Conservation (phyloP, 805 yeast genomes). For the Suhomyces canberraensis region DNA sequence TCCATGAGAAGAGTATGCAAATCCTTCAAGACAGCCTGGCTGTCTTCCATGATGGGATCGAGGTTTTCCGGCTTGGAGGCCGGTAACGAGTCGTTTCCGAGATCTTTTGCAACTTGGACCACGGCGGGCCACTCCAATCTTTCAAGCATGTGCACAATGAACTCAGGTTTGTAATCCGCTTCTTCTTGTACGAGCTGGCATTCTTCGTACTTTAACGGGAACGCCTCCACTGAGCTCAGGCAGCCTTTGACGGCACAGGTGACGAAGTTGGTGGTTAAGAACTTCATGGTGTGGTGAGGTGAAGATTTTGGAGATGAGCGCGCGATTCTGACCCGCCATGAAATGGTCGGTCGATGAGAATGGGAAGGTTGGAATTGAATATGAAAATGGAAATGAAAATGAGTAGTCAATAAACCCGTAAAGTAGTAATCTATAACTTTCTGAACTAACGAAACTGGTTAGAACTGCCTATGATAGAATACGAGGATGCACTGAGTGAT, state of each 20-base stretch:
- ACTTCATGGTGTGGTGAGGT: slow-evolving; percentile 62
- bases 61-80: slow-evolving; percentile 55
- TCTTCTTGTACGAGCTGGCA: slow-evolving; percentile 75
- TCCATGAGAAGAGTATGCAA: slow-evolving; percentile 77
- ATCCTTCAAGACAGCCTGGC: slow-evolving; percentile 59
- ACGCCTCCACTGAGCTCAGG: slow-evolving; percentile 67
- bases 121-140: slow-evolving; percentile 89
- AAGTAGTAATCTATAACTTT: too few species aligned
- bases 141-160: slow-evolving; percentile 69
- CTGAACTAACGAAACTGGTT: too few species aligned
- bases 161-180: slow-evolving; percentile 79
- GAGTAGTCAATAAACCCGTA: too few species aligned
- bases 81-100: slow-evolving; percentile 32
- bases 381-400: too few species aligned
- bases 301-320: too few species aligned
- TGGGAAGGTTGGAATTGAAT: too few species aligned
- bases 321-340: too few species aligned
- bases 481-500: too few species aligned
- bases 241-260: slow-evolving; percentile 88
- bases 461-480: too few species aligned
- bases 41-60: slow-evolving; percentile 52
- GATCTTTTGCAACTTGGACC: slow-evolving; percentile 69
- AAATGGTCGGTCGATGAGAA: slow-evolving; percentile 3
- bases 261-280: slow-evolving; percentile 93
- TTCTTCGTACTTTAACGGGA: slow-evolving; percentile 70